Evolutionary conservation across 257 asterid species (phyloP), one percentile per base, ranked within the genome.

Genomic region (Fraxinus pennsylvanica): DNA sequence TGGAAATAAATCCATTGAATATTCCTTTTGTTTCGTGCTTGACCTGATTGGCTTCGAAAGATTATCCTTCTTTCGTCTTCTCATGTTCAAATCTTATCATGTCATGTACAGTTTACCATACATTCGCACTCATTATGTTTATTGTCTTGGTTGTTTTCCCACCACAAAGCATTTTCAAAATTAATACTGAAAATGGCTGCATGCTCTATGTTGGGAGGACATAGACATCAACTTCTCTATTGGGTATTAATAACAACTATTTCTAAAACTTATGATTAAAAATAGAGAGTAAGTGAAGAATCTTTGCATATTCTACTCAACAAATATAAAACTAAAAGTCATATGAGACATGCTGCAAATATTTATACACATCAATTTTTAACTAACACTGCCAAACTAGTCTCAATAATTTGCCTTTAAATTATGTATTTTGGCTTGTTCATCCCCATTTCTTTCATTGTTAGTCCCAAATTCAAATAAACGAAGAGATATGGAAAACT

Each of bases 171-270:
- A 27, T 63, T 27, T 25, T 27, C 36, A 63, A 63, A 63, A 57
- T 2, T 22, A 63, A 63, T 4, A 63, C 5, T 22, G 69, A 63
- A 63, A 63, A 63, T 22, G 30, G 36, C 30, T 25, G 69, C 35
- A 63, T 72, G 82, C 78, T 39, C 35, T 29, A 71, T 27, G 74
- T 43, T 72, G 29, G 78, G 69, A 59, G 57, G 39, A 10, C 72
- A 59, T 54, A 27, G 68, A 69, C 4, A 70, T 38, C 17, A 68
- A 73, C 72, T 68, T 68, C 30, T 27, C 63, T 52, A 57, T 27
- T 68, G 59, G 80, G 75, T 69, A 25, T 25, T 25, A 69, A 75
- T 65, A 75, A 38, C 70, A 68, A 61, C 68, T 27, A 63, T 12
- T 63, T 63, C 69, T 22, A 10, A 29, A 3, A 27, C 36, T 27